Evolutionary conservation across 331 rosid species (phyloP).

Genomic region (Cydonia oblonga): DNA sequence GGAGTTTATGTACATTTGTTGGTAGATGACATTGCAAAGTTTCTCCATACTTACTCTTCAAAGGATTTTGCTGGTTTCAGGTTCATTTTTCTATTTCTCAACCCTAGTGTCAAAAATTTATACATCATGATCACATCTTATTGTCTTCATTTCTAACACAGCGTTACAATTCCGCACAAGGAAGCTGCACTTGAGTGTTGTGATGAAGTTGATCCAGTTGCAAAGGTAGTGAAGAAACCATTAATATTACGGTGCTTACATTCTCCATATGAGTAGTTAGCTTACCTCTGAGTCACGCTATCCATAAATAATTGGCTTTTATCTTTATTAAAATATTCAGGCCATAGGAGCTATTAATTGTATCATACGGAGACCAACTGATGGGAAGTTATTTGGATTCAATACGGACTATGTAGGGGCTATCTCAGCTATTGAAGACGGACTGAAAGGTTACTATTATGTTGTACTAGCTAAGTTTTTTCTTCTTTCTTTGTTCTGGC

Average conservation of each 20-base stretch:
- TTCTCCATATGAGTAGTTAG: conserved; percentile 4
- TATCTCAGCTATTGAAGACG: conserved; percentile 82
- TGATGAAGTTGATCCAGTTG: conserved; percentile 92
- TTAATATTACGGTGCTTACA: conserved; percentile 3
- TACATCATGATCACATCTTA: not conserved
- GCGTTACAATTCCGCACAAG: conserved; percentile 81
- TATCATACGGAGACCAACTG: conserved; percentile 57
- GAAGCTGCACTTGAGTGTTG: conserved; percentile 66
- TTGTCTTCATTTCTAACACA: conserved; percentile 27
- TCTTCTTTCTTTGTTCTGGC: conserved; percentile 1
- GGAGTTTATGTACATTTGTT: conserved; percentile 67
- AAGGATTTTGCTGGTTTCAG: conserved; percentile 86
- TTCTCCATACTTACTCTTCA: conserved; percentile 67
- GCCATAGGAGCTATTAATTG: conserved; percentile 90
- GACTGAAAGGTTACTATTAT: conserved; percentile 47
- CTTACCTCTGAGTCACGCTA: conserved; percentile 1
- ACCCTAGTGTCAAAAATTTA: not conserved
- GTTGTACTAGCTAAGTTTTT: conserved; percentile 11
- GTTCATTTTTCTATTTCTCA: conserved; percentile 19
- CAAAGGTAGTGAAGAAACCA: conserved; percentile 46
- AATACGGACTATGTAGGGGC: conserved; percentile 85
- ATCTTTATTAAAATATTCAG: conserved; percentile 28
- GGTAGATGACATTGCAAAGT: conserved; percentile 72
- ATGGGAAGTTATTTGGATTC: conserved; percentile 79
- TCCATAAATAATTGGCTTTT: conserved; percentile 1